Conservation (phyloP, 2,329 filamentous ascomycete species). For the Arthrobotrys megalospora region DNA sequence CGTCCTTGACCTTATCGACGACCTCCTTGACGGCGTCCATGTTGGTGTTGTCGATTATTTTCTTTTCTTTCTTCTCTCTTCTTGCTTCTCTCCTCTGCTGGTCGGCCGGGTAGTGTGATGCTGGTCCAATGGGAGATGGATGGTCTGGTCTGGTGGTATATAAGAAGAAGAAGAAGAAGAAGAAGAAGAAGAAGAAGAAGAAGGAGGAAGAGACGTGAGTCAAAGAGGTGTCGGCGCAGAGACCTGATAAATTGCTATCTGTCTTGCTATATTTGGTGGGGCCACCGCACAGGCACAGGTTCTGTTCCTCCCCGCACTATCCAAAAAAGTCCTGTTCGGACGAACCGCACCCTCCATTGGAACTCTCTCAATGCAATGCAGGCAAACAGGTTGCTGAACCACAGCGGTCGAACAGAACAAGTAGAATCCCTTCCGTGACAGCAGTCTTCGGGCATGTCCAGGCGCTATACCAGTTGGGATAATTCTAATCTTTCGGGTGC, state of each 20-base stretch:
- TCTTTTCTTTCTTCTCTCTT: not conserved
- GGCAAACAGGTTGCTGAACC: no score
- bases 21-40: constrained; percentile 69
- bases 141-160: no score
- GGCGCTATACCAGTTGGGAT: constrained; percentile 28
- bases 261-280: constrained; percentile 1
- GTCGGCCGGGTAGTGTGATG: no score
- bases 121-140: no score
- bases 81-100: no score
- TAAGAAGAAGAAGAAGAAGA: no score
- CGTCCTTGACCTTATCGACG: constrained; percentile 75
- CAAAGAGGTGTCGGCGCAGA: constrained; percentile 4
- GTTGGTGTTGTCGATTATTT: constrained; percentile 60
- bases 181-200: no score
- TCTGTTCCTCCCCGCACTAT: no score
- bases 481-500: constrained; percentile 15
- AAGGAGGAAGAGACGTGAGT: not conserved
- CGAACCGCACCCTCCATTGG: no score
- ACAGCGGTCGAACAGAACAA: no score
- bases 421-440: not conserved
- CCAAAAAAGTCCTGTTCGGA: no score
- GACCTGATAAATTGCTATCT: not conserved
- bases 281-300: not conserved
- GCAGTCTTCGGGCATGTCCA: constrained; percentile 28
- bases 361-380: no score